Evolutionary conservation across 2,329 filamentous ascomycete species (phyloP).

Genomic region (Ophiostoma angusticollis): DNA sequence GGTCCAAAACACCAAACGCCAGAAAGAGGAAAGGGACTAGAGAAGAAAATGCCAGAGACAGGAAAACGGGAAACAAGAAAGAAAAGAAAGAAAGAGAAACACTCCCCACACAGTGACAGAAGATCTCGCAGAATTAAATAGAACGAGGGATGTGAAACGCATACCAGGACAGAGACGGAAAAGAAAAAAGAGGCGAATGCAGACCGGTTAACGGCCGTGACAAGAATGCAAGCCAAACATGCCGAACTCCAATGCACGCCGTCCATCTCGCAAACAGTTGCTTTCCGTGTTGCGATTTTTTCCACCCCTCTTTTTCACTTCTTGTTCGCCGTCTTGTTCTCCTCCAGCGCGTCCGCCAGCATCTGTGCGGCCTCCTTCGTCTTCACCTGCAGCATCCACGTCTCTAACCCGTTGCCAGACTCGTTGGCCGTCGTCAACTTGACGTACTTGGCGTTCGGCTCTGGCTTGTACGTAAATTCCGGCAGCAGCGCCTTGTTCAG

Average conservation of each 20-base stretch:
- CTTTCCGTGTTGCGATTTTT: too few relatives aligned
- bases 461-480: constrained; percentile 47
- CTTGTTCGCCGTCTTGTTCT: constrained; percentile 44
- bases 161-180: too few relatives aligned
- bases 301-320: constrained; percentile 19
- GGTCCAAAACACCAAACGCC: background rate
- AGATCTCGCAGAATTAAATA: constrained; percentile 1
- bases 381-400: constrained; percentile 62
- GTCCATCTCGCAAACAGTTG: too few relatives aligned
- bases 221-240: background rate
- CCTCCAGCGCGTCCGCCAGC: constrained; percentile 38
- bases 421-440: constrained; percentile 45
- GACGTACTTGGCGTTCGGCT: constrained; percentile 42
- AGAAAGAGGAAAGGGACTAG: background rate
- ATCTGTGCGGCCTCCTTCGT: constrained; percentile 43
- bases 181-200: too few relatives aligned
- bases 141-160: background rate
- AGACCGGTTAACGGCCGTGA: background rate
- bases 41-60: too few relatives aligned
- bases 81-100: background rate
- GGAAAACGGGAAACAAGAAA: background rate
- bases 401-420: constrained; percentile 46
- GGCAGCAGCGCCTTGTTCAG: constrained; percentile 57
- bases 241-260: too few relatives aligned
- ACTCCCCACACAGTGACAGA: background rate